These are phyloP conservation scores for Lolium perenne DNA, from an alignment of 176 grass and related monocot genomes.

Conservation along the genomic window DNA sequence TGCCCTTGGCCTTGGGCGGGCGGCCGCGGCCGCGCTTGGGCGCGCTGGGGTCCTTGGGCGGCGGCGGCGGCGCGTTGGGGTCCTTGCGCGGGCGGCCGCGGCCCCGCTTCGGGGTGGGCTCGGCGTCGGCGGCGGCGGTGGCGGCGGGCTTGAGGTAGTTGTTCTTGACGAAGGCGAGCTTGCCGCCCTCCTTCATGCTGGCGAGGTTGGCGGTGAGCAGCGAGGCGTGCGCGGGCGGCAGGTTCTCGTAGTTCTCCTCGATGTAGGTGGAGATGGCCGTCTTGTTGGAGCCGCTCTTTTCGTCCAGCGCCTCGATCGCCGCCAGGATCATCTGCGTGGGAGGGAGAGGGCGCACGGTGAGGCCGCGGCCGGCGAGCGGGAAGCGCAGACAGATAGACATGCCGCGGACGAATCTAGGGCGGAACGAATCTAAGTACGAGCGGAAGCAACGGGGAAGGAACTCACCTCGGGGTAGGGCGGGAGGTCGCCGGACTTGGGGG, in stretches of 20 bases:
- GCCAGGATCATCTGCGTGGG: constrained; percentile 74
- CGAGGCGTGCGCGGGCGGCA: constrained; percentile 49
- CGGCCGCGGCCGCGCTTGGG: constrained; percentile 38
- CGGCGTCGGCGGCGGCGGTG: background rate
- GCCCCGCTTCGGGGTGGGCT: constrained; percentile 62
- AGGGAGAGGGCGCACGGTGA: background rate
- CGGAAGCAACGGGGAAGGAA: background rate
- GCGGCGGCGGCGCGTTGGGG: background rate
- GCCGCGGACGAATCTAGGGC: background rate
- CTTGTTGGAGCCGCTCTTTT: constrained; percentile 61
- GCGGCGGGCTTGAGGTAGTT: constrained; percentile 50
- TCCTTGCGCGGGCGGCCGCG: constrained; percentile 74
- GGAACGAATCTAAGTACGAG: background rate
- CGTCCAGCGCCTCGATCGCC: constrained; percentile 58
- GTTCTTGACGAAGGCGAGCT: constrained; percentile 59
- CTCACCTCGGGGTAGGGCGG: constrained; percentile 80
- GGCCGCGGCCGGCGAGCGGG: background rate
- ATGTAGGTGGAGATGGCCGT: constrained; percentile 73
- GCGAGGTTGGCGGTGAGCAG: constrained; percentile 65
- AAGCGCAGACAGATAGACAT: background rate
- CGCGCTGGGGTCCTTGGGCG: constrained; percentile 19
- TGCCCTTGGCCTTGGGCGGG: constrained; percentile 63
- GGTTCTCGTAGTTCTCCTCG: constrained; percentile 54
- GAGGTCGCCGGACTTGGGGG: constrained; percentile 36
- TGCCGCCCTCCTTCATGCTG: constrained; percentile 71